Conservation (phyloP, 2,329 filamentous ascomycete species). For the Arachnopeziza araneosa region DNA sequence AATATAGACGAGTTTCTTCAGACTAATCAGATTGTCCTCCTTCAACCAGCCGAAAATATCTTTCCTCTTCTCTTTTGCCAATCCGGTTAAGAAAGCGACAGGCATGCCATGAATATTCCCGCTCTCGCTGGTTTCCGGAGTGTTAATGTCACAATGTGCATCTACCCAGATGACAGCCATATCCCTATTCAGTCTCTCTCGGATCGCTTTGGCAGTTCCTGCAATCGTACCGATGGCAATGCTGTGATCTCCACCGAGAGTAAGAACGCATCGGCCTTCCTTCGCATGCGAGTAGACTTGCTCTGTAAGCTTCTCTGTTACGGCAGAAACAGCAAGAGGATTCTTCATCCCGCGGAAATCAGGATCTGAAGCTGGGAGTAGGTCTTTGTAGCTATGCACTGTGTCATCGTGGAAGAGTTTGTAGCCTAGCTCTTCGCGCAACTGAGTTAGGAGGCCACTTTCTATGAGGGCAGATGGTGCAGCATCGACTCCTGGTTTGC, state of each 20-base stretch:
- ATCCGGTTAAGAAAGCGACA: slow-evolving; percentile 81
- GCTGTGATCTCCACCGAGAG: slow-evolving; percentile 91
- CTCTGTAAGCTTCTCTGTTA: slow-evolving; percentile 71
- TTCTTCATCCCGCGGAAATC: slow-evolving; percentile 92
- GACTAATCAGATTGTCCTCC: slow-evolving; percentile 62
- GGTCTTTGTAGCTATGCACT: slow-evolving; percentile 76
- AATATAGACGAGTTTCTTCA: slow-evolving; percentile 93
- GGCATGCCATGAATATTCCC: slow-evolving; percentile 99
- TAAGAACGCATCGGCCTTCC: slow-evolving; percentile 81
- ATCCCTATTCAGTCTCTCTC: slow-evolving; percentile 75
- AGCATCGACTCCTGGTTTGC: slow-evolving; percentile 86
- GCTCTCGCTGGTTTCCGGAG: slow-evolving; percentile 79
- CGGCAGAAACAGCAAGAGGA: slow-evolving; percentile 76
- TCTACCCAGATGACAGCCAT: slow-evolving; percentile 98
- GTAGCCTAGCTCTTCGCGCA: slow-evolving; percentile 83
- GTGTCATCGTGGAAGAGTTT: slow-evolving; percentile 76
- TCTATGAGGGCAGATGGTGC: slow-evolving; percentile 86
- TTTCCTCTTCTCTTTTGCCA: slow-evolving; percentile 69
- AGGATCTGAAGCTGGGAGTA: slow-evolving; percentile 66
- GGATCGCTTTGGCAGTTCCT: slow-evolving; percentile 78
- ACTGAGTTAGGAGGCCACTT: slow-evolving; percentile 76
- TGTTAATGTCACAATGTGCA: slow-evolving; percentile 97
- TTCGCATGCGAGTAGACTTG: slow-evolving; percentile 86
- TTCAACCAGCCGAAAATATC: slow-evolving; percentile 88
- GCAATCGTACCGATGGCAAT: slow-evolving; percentile 93